Conservation (phyloP, 164 flowering plant species). For the Kingdonia uniflora region DNA sequence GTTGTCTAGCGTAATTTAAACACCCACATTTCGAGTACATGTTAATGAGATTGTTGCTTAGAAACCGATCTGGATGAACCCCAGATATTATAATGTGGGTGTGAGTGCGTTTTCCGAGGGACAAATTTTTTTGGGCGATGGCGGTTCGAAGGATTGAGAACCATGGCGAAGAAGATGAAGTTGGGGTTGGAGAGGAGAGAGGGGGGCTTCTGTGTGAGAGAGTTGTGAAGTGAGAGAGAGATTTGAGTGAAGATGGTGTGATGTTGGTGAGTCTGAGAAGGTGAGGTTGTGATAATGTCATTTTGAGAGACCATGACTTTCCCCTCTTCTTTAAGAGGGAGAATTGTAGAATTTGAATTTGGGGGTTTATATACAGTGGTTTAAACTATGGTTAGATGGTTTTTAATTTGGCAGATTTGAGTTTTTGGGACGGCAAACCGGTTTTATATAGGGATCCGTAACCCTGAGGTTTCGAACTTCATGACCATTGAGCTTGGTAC, state of each 20-base stretch:
- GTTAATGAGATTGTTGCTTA: slow-evolving; percentile 41
- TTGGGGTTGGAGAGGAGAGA: slow-evolving; percentile 1
- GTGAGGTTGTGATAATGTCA: no score
- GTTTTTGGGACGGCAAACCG: no score
- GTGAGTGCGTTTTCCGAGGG: slow-evolving; percentile 32
- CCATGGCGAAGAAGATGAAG: slow-evolving; percentile 29
- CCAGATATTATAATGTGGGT: slow-evolving; percentile 26
- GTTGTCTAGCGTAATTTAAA: slow-evolving; percentile 24
- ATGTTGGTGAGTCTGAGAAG: not conserved
- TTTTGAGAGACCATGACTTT: no score
- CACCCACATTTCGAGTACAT: slow-evolving; percentile 40
- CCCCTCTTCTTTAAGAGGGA: no score
- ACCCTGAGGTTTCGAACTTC: no score
- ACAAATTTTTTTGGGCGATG: slow-evolving; percentile 23
- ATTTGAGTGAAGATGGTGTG: not conserved
- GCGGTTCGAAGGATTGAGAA: slow-evolving; percentile 34
- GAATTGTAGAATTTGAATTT: no score
- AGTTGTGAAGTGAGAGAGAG: slow-evolving; percentile 5
- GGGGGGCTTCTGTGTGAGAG: slow-evolving; percentile 1
- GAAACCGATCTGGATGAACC: slow-evolving; percentile 20
- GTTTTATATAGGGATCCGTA: no score
- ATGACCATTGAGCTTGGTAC: no score
- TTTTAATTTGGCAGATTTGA: no score
- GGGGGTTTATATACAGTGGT: no score
- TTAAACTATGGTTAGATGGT: no score